Evolutionary conservation across 345 rosid species (phyloP).

Genomic region (Populus euphratica): DNA sequence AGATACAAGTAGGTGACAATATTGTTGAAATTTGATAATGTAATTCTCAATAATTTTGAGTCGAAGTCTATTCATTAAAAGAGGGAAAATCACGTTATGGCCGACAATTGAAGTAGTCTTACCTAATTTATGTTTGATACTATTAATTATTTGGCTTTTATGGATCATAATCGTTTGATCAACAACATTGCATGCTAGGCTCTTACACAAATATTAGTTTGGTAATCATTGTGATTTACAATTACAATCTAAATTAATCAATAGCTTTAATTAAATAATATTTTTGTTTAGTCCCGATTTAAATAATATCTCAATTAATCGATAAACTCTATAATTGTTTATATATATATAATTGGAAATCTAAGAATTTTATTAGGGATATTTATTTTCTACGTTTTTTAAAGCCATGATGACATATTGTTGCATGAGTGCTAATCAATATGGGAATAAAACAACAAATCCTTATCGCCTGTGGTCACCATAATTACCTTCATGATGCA

Average conservation of each 20-base stretch:
- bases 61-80: not conserved
- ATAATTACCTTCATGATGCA: not conserved
- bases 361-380: no score
- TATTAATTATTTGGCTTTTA: not conserved
- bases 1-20: not conserved
- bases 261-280: no score
- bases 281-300: no score
- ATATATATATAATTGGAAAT: no score
- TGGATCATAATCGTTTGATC: conserved; percentile 6
- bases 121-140: conserved; percentile 2
- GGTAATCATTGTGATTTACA: not conserved
- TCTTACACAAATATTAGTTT: not conserved
- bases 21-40: not conserved
- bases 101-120: conserved; percentile 7
- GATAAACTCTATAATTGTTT: no score
- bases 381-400: no score
- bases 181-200: not conserved
- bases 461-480: not conserved
- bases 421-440: not conserved
- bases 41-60: conserved; percentile 4
- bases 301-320: no score
- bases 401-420: no score
- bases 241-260: not conserved
- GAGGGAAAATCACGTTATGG: not conserved
- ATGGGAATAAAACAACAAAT: not conserved